Evolutionary conservation across 1,284 basidiomycete genomes (phyloP).

Genomic region (Pseudozyma sp.): DNA sequence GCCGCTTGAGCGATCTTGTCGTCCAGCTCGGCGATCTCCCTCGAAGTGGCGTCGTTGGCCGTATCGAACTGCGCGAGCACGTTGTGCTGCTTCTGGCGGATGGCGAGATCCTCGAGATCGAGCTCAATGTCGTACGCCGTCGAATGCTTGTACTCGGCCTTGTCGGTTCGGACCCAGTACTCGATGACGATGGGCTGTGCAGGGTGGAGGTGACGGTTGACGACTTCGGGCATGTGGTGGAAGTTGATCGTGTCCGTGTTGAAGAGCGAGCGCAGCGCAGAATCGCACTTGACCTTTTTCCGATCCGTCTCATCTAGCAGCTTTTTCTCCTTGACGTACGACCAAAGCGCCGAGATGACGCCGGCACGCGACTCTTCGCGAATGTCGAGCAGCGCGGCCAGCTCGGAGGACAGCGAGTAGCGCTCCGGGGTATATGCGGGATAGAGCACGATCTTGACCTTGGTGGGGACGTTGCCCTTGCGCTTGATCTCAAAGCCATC

Average conservation of each 20-base stretch:
- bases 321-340: conserved; percentile 86
- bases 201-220: conserved; percentile 81
- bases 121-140: conserved; percentile 87
- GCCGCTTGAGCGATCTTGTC: conserved; percentile 75
- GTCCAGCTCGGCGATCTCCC: conserved; percentile 81
- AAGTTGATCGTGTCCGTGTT: conserved; percentile 77
- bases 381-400: conserved; percentile 81
- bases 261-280: conserved; percentile 58
- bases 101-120: conserved; percentile 82
- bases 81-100: conserved; percentile 80
- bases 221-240: conserved; percentile 84
- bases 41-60: conserved; percentile 73
- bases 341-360: conserved; percentile 87
- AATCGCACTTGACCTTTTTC: conserved; percentile 81
- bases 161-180: conserved; percentile 73
- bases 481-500: conserved; percentile 91
- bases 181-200: conserved; percentile 87
- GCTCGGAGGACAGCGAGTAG: conserved; percentile 82
- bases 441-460: conserved; percentile 82
- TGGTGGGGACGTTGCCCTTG: conserved; percentile 81
- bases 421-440: conserved; percentile 87
- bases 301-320: conserved; percentile 91
- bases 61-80: conserved; percentile 80
- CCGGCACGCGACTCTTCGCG: conserved; percentile 87
- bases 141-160: conserved; percentile 67